Conservation (phyloP, 805 yeast species). For the Lachancea meyersii region DNA sequence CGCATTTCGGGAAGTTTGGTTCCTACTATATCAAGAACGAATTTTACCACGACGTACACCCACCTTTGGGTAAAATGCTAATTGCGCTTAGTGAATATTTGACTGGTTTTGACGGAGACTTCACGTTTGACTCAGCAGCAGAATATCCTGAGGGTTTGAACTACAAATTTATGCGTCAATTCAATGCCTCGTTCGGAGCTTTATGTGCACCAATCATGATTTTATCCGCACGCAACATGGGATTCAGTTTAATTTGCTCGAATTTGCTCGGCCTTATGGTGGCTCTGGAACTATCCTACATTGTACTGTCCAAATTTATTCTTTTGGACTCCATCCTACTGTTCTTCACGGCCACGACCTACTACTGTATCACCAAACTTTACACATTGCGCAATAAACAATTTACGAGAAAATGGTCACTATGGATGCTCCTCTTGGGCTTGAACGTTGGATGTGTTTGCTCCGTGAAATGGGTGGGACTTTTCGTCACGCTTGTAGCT, state of each 20-base stretch:
- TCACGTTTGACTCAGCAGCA: conserved; percentile 81
- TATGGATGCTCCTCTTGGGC: conserved; percentile 60
- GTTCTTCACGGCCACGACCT: conserved; percentile 81
- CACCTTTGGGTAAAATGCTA: conserved; percentile 92
- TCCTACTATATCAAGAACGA: conserved; percentile 83
- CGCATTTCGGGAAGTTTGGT: conserved; percentile 96
- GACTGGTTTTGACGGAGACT: conserved; percentile 82
- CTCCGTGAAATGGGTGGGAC: conserved; percentile 81
- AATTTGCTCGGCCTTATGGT: conserved; percentile 81
- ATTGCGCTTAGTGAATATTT: conserved; percentile 82
- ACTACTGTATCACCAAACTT: conserved; percentile 65
- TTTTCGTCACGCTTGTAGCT: conserved; percentile 55
- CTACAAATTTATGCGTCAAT: conserved; percentile 78
- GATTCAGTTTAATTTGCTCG: conserved; percentile 61
- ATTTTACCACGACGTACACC: conserved; percentile 94
- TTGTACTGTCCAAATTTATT: conserved; percentile 82
- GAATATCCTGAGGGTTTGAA: conserved; percentile 71
- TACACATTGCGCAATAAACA: conserved; percentile 48
- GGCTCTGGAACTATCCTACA: conserved; percentile 72
- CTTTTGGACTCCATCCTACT: conserved; percentile 86
- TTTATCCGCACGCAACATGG: conserved; percentile 69
- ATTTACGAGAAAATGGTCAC: conserved; percentile 67
- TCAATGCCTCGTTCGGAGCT: conserved; percentile 80
- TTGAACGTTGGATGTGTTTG: conserved; percentile 74
- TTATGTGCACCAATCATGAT: conserved; percentile 84